Base-by-base conservation (phyloP, 306 rosid species). In the Alnus glutinosa region DNA sequence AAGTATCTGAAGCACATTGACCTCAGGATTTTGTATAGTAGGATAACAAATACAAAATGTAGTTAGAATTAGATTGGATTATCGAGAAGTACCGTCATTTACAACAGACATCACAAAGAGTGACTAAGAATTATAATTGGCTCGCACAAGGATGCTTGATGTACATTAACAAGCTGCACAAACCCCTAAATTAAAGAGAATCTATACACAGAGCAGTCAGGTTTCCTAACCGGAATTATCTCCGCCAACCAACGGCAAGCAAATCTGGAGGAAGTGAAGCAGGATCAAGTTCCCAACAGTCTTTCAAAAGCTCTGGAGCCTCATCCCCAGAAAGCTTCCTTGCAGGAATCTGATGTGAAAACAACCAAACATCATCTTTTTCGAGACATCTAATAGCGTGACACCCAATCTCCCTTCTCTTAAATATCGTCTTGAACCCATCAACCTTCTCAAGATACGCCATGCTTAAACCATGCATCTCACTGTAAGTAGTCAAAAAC, bases 201-300 rank as follows among this genome's bases (percentile, higher is more conserved):
- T 71, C 80, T 84, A 73, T 69, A 79, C 75, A 79, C 76, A 77
- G 59, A 61, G 39, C 76, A 82, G 63, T 68, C 77, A 48, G 68
- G 52, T 64, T 76, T 75, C 61, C 57, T 62, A 76, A 59, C 77
- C 77, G 68, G 76, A 81, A 58, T 74, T 77, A 82, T 84, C 51
- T 70, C 75, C 44, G 37, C 47, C 51, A 61, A 73, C 86, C 81
- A 75, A 78, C 76, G 46, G 88, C 83, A 42, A 90, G 94, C 79
- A 92, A 83, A 85, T 91, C 89, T 15, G 92, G 73, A 70, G 98
- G 92, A 88, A 95, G 98, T 13, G 98, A 92, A 70, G 98, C 98
- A 49, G 98, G 98, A 88, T 95, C 97, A 73, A 95, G 98, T 61
- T 95, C 97, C 98, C 97, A 92, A 79, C 92, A 95, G 74, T 85